Evolutionary conservation across 495 filamentous ascomycete genomes (phyloP).

Genomic region (Aspergillus hancockii): DNA sequence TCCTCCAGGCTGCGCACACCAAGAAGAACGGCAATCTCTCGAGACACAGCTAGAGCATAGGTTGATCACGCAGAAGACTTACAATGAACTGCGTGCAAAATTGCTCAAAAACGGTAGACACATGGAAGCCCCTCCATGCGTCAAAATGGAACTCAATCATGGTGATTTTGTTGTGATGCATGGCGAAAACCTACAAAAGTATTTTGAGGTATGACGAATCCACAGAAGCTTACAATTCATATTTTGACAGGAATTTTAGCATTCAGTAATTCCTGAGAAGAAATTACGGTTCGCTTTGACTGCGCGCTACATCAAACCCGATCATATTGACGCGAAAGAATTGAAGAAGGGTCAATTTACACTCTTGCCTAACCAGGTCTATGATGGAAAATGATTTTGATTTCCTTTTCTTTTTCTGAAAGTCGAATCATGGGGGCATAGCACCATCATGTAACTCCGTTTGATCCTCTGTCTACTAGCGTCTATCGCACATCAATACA

Average conservation of each 20-base stretch:
- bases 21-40: slow-evolving; percentile 37
- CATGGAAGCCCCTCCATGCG: slow-evolving; percentile 17
- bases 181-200: slow-evolving; percentile 67
- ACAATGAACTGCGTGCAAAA: slow-evolving; percentile 18
- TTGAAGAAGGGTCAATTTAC: slow-evolving; percentile 30
- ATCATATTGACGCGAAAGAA: slow-evolving; percentile 22
- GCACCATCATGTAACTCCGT: background rate
- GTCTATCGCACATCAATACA: background rate
- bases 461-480: background rate
- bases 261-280: slow-evolving; percentile 57
- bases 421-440: background rate
- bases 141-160: slow-evolving; percentile 59
- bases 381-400: slow-evolving; percentile 34
- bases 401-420: background rate
- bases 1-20: slow-evolving; percentile 39
- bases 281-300: slow-evolving; percentile 66
- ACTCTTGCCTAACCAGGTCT: slow-evolving; percentile 29
- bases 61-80: slow-evolving; percentile 21
- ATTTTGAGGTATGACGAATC: slow-evolving; percentile 64
- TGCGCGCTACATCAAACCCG: slow-evolving; percentile 36
- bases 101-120: slow-evolving; percentile 15
- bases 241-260: slow-evolving; percentile 47
- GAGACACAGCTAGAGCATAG: slow-evolving; percentile 30
- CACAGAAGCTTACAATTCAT: background rate
- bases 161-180: slow-evolving; percentile 87